Evolutionary conservation across 164 flowering plant genomes (phyloP).

Genomic region (Aristolochia fimbriata): DNA sequence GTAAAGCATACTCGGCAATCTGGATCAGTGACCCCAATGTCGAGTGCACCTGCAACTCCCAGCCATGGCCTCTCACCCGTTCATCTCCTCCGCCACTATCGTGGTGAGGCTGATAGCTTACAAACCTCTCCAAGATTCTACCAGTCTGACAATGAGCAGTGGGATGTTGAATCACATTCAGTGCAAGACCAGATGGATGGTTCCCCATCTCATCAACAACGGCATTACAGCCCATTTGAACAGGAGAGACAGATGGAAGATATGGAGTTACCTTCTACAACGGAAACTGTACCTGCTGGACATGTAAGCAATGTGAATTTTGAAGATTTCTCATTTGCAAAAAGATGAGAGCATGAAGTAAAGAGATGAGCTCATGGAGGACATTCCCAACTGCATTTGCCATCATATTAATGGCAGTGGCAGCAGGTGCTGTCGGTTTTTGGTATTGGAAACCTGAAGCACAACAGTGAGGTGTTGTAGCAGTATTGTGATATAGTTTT

Average conservation of each 20-base stretch:
- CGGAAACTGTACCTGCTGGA: slow-evolving; percentile 8
- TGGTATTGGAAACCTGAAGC: too few species aligned
- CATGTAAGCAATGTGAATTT: slow-evolving; percentile 19
- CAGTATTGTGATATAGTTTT: neutral
- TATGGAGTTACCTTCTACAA: slow-evolving; percentile 2
- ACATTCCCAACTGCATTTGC: neutral
- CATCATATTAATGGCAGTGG: neutral
- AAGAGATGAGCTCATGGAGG: neutral
- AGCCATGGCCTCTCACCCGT: slow-evolving; percentile 38
- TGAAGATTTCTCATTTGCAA: slow-evolving; percentile 17
- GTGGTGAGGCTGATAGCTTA: slow-evolving; percentile 27
- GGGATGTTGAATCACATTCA: slow-evolving; percentile 34
- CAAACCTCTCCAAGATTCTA: slow-evolving; percentile 31
- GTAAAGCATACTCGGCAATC: slow-evolving; percentile 31
- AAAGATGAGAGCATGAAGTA: slow-evolving; percentile 8
- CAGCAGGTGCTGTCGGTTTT: too few species aligned
- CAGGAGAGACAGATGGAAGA: slow-evolving; percentile 11
- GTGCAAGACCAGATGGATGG: slow-evolving; percentile 24
- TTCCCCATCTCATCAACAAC: slow-evolving; percentile 16
- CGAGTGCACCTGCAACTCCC: slow-evolving; percentile 52
- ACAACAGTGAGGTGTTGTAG: too few species aligned
- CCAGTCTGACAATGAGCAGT: slow-evolving; percentile 21
- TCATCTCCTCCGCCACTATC: slow-evolving; percentile 37
- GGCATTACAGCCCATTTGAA: slow-evolving; percentile 1
- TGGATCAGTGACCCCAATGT: slow-evolving; percentile 27